phyloP scores from a whole-genome alignment of 768 basidiomycete genomes.

The Pulveroboletus sp. region DNA sequence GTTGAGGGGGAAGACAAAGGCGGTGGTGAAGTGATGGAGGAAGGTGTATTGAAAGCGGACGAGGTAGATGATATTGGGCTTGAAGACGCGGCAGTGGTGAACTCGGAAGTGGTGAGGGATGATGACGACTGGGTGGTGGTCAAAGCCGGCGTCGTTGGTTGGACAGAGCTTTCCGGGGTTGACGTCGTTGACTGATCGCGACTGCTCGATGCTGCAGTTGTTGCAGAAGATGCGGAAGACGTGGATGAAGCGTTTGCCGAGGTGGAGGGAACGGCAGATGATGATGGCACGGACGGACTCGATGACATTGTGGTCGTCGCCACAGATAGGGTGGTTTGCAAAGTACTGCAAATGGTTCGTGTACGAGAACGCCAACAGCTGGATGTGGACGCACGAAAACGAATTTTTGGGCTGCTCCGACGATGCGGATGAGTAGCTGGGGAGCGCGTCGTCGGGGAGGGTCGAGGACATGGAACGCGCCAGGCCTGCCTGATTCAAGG shows the following conservation, averaged over 20 bases:
- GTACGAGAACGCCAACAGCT: conserved; percentile 3
- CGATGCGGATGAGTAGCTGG: conserved; percentile 3
- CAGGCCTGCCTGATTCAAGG: no score
- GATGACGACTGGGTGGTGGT: conserved; percentile 10
- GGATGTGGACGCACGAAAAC: conserved; percentile 23
- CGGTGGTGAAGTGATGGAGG: conserved; percentile 7
- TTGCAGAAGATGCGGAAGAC: conserved; percentile 14
- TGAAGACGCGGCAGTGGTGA: neutral
- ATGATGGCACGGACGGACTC: conserved; percentile 9
- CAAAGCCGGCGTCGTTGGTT: conserved; percentile 15
- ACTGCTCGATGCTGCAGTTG: conserved; percentile 15
- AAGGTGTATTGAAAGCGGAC: conserved; percentile 14
- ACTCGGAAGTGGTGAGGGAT: conserved; percentile 4
- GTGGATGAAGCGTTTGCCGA: conserved; percentile 6
- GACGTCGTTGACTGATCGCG: conserved; percentile 19
- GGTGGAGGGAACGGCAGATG: conserved; percentile 5
- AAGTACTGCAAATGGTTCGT: conserved; percentile 18
- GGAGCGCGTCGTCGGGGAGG: no score
- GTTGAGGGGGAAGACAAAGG: conserved; percentile 3
- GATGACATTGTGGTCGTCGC: conserved; percentile 12
- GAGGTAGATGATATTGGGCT: conserved; percentile 2
- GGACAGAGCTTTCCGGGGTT: conserved; percentile 16
- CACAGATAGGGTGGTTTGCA: conserved; percentile 11
- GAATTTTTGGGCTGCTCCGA: conserved; percentile 10
- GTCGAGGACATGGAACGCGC: no score